phyloP scores from a whole-genome alignment of 2,329 filamentous ascomycete genomes.

The Pyrenochaeta sp. region DNA sequence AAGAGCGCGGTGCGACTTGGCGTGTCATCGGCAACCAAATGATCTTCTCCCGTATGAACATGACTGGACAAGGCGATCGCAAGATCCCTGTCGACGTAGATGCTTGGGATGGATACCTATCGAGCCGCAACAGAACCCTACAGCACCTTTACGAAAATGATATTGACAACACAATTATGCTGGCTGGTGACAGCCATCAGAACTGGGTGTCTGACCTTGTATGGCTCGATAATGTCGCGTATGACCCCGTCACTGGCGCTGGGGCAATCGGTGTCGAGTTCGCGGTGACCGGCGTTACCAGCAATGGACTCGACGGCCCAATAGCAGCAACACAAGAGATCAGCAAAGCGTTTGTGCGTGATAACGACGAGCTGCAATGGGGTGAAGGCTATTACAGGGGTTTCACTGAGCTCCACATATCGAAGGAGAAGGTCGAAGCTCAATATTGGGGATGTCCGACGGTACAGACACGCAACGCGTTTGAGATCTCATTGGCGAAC shows the following conservation, averaged over 20 bases:
- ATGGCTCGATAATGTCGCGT: too few relatives aligned
- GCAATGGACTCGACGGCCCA: conserved; percentile 55
- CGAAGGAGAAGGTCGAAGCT: too few relatives aligned
- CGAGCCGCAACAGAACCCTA: conserved; percentile 66
- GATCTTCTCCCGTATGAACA: conserved; percentile 24
- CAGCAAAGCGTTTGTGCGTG: conserved; percentile 32
- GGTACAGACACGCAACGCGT: too few relatives aligned
- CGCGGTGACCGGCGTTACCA: conserved; percentile 63
- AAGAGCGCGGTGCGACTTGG: conserved; percentile 70
- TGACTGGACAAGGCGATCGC: too few relatives aligned
- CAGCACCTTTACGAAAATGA: conserved; percentile 67
- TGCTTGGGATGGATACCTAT: conserved; percentile 65
- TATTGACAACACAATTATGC: conserved; percentile 73
- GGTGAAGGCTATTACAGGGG: too few relatives aligned
- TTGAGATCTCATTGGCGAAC: too few relatives aligned
- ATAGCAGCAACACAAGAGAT: conserved; percentile 57
- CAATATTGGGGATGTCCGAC: too few relatives aligned
- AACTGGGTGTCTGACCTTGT: conserved; percentile 57
- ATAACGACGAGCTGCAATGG: conserved; percentile 73
- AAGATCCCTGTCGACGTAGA: conserved; percentile 56
- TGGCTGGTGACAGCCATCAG: conserved; percentile 72
- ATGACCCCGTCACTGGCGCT: too few relatives aligned
- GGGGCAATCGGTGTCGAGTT: conserved; percentile 50
- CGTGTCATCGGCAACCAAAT: conserved; percentile 74
- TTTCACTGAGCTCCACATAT: too few relatives aligned